Conservation (phyloP, 2,329 filamentous ascomycete genomes). For the Niveomyces coronatus region DNA sequence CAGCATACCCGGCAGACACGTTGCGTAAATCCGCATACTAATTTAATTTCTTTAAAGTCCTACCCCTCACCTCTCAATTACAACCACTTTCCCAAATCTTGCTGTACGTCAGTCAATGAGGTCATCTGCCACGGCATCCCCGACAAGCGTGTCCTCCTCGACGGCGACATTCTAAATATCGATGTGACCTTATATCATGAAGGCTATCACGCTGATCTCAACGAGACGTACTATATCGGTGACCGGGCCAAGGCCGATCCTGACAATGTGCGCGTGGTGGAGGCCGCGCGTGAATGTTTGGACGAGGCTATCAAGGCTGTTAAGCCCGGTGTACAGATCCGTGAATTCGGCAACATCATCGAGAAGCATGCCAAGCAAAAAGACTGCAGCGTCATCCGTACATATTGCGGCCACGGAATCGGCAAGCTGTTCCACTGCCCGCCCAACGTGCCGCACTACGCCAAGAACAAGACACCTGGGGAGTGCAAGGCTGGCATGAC, state of each 20-base stretch:
- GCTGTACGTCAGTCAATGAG: conserved; percentile 94
- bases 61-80: conserved; percentile 96
- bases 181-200: conserved; percentile 91
- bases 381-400: conserved; percentile 84
- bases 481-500: conserved; percentile 94
- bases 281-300: conserved; percentile 79
- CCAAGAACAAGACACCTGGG: conserved; percentile 95
- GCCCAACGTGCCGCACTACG: conserved; percentile 93
- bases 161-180: conserved; percentile 95
- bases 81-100: conserved; percentile 92
- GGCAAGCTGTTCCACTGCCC: conserved; percentile 89
- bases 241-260: conserved; percentile 75
- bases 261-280: conserved; percentile 81
- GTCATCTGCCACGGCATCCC: conserved; percentile 98
- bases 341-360: conserved; percentile 88
- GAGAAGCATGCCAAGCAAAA: conserved; percentile 86
- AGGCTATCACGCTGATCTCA: conserved; percentile 91
- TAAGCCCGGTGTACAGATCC: conserved; percentile 86
- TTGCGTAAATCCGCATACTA: not conserved
- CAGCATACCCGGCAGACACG: too few relatives aligned
- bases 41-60: conserved; percentile 45
- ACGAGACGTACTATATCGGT: conserved; percentile 98
- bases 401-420: conserved; percentile 93
- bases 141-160: conserved; percentile 73
- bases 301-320: conserved; percentile 86